Base-by-base conservation (phyloP, 345 rosid species). In the Pseudoturritis turrita region DNA sequence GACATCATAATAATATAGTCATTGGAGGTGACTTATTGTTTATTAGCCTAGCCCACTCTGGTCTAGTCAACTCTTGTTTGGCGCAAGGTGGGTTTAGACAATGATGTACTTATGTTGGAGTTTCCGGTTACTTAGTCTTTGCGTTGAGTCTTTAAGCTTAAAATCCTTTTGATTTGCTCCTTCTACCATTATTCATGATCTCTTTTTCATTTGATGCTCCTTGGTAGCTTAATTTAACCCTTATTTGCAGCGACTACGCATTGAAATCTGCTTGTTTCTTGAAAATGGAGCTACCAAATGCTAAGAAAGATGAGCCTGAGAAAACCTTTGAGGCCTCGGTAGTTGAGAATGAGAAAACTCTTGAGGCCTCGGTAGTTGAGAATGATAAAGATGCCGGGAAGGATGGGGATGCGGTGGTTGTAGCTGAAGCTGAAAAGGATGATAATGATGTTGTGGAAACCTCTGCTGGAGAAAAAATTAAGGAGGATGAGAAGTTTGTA, bases 221-320 rank as follows among this genome's bases (percentile, higher is more conserved):
- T 25, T 50, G 33, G 66, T 58, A 35, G 55, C 68, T 49, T 25
- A 60, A 50, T 37, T 71, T 22, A 5, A 28, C 19, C 43, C 36
- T 15, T 15, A 4, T 44, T 33, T 60, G 70, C 76, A 72, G 77
- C 19, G 23, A 63, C 7, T 54, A 17, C 2, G 26, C 52, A 10
- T 50, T 58, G 28, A 10, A 39, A 39, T 56, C 72, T 74, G 62
- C 28, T 57, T 66, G 22, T 37, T 31, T 7, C n/a, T 49, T 14
- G 31, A 39, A 15, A 67, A 74, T 74, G 78, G 73, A 74, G 15
- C 22, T 50, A 4, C 45, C 0, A 1, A 43, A 58, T 59, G n/a
- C 23, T 28, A 31, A 28, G 25, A n/a, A 43, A 6, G 50, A 33
- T 53, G 70, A 43, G 57, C 51, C 40, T 51, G 62, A 75, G 56